Base-by-base conservation (phyloP, 2,329 filamentous ascomycete species). In the Verticillium nonalfalfae region DNA sequence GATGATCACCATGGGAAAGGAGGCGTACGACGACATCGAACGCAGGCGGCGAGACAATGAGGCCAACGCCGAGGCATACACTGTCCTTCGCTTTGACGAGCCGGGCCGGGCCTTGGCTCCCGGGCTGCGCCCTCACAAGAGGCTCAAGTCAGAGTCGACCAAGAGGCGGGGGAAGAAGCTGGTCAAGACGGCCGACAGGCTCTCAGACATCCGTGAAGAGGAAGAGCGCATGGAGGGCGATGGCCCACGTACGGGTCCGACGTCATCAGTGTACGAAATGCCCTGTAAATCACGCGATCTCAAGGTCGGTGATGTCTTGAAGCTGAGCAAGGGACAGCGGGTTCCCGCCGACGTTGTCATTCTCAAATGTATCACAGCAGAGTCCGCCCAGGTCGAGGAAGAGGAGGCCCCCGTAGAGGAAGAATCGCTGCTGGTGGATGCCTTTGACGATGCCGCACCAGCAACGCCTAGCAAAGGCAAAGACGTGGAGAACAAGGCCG, bases 331-430 rank as follows among this genome's bases (percentile, higher is more conserved):
- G 73, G 93, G 97, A 62, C 93, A 97, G 73, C 87, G 95, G 66
- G 89, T 99, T 26, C 95, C 95, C 9, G 94, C 95, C 18, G 95
- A 99, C 76, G 91, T 99, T 57, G 86, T 98, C 31, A 93, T 99
- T 60, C 73, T 99, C 59, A 95, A 97, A 75, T 96, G 91, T 67
- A 85, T 86, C 61, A 82, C 84, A 1, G 78, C 81, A 7, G 90
- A 92, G 63, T 75, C 77, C 4, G 60, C 67, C 11, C 60, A 66
- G 4, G 66, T 72, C 7, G 65, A 70, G 4, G 71, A 72, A 1
- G 70, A 74, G 4, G 69, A 70, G 21, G 67, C 69, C n/a, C 65
- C 70, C 0, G 66, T 62, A 7, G 69, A 71, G 50, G 72, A 76
- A 13, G 78, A 80, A 64, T 70, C 74, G 2, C 66, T 81, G 50